Conservation (phyloP, 129 eudicot species). For the Gnaphalium uliginosum region DNA sequence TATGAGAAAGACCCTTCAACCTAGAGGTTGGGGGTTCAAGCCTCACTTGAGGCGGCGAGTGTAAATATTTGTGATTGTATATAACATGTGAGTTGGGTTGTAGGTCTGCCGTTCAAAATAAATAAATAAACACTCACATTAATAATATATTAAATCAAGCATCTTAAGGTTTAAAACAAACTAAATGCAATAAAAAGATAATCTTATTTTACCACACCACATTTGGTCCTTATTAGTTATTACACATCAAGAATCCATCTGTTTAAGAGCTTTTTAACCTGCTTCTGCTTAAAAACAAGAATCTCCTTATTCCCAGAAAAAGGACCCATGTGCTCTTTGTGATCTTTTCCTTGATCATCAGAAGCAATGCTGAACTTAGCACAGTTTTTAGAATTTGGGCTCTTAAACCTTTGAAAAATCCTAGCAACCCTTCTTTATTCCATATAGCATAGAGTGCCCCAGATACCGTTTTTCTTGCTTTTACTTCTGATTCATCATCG, state of each 20-base stretch:
- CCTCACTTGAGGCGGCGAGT: too few relatives aligned
- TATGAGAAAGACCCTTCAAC: too few relatives aligned
- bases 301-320: slow-evolving; percentile 65
- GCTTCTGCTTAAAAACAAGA: slow-evolving; percentile 43
- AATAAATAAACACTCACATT: slow-evolving; percentile 11
- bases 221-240: slow-evolving; percentile 21
- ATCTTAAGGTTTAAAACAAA: slow-evolving; percentile 4
- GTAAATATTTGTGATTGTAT: too few relatives aligned
- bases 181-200: slow-evolving; percentile 12
- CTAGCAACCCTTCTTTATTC: slow-evolving; percentile 78
- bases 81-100: too few relatives aligned
- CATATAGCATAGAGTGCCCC: slow-evolving; percentile 67
- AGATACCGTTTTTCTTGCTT: slow-evolving; percentile 59
- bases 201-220: slow-evolving; percentile 25
- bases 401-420: slow-evolving; percentile 83
- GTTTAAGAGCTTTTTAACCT: slow-evolving; percentile 61
- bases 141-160: slow-evolving; percentile 2
- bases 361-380: slow-evolving; percentile 83
- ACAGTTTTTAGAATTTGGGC: slow-evolving; percentile 95
- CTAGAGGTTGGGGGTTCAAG: too few relatives aligned
- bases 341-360: slow-evolving; percentile 97
- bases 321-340: slow-evolving; percentile 90
- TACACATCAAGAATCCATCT: slow-evolving; percentile 23
- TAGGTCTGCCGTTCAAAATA: too few relatives aligned
- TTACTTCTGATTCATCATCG: slow-evolving; percentile 33